Conservation (phyloP, 2,329 filamentous ascomycete genomes). For the Thelonectria olida region DNA sequence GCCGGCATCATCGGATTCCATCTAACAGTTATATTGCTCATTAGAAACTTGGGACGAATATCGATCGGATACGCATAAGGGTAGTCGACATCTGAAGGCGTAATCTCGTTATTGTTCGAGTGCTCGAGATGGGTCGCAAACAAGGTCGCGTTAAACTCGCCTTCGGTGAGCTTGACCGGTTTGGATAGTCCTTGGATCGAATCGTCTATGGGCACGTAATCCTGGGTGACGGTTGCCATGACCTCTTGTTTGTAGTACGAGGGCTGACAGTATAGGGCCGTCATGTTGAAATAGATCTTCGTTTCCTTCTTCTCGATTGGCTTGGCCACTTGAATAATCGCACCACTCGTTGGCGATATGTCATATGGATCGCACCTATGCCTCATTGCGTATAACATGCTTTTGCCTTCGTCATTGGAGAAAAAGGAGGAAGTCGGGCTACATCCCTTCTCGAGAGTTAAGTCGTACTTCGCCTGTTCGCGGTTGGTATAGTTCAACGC, state of each 20-base stretch:
- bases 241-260: slow-evolving; percentile 7
- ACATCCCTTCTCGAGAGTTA: neutral
- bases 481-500: neutral
- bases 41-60: no score
- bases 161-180: neutral
- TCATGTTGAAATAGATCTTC: neutral
- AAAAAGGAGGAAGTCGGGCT: no score
- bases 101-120: neutral
- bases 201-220: neutral
- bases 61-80: no score
- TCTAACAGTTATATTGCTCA: no score
- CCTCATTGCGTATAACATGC: no score
- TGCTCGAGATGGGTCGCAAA: neutral
- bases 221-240: neutral
- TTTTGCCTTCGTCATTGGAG: no score
- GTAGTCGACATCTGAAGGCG: no score
- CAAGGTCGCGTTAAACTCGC: neutral
- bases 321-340: neutral
- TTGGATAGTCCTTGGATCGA: neutral
- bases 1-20: no score
- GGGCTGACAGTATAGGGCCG: neutral
- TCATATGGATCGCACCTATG: no score
- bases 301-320: neutral
- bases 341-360: neutral
- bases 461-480: neutral